These are phyloP conservation scores for Moricandia moricandioides DNA, from an alignment of 345 rosid genomes.

Conservation along the genomic window DNA sequence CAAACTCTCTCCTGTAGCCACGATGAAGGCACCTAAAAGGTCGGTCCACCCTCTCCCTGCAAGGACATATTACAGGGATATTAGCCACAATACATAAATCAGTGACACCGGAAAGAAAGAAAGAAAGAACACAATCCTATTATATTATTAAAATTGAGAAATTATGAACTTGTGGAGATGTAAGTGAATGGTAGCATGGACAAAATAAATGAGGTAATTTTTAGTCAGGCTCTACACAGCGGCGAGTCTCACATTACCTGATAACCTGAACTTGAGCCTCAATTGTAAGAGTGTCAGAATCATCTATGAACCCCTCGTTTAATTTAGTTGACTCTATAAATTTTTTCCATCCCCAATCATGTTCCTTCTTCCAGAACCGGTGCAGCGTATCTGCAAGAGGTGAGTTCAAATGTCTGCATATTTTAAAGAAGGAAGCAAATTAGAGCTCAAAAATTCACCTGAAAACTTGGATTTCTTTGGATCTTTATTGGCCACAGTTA, in stretches of 20 bases:
- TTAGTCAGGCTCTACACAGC: neutral
- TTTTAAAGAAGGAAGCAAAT: conserved; percentile 3
- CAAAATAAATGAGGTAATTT: neutral
- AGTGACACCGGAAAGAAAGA: neutral
- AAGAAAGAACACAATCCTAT: neutral
- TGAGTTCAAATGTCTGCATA: conserved; percentile 31
- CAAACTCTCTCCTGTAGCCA: conserved; percentile 86
- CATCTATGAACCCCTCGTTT: conserved; percentile 83
- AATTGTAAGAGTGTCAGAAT: conserved; percentile 75
- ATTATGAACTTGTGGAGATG: conserved; percentile 1
- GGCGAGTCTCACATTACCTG: conserved; percentile 47
- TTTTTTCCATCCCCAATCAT: conserved; percentile 99
- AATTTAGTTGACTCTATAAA: conserved; percentile 91
- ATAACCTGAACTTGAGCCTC: conserved; percentile 97
- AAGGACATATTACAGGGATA: conserved; percentile 10
- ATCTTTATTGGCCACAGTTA: conserved; percentile 91
- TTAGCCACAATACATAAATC: conserved; percentile 7
- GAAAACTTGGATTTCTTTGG: conserved; percentile 82
- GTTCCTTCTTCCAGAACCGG: conserved; percentile 98
- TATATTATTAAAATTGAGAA: neutral
- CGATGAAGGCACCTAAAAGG: conserved; percentile 97
- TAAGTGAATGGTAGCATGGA: conserved; percentile 1
- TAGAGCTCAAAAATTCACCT: conserved; percentile 41
- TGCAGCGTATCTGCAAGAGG: conserved; percentile 79
- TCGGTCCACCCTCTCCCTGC: conserved; percentile 86